These are phyloP conservation scores for Ogataea philodendri DNA, from an alignment of 805 yeast genomes.

Conservation along the genomic window DNA sequence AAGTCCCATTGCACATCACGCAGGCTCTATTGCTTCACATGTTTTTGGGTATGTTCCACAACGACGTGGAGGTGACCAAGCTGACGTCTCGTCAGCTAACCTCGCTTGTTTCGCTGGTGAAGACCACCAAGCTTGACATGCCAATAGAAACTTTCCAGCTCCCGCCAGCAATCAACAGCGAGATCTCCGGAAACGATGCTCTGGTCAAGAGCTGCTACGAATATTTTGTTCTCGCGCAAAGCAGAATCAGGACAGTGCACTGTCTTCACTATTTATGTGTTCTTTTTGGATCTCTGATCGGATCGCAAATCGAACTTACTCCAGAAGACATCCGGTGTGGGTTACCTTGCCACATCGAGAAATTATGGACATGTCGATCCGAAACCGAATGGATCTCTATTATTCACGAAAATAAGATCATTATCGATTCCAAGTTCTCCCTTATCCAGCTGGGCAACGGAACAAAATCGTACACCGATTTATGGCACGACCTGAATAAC, in stretches of 20 bases:
- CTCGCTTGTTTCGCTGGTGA: slow-evolving; percentile 52
- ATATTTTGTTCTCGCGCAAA: slow-evolving; percentile 53
- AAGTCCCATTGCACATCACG: slow-evolving; percentile 54
- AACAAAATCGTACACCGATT: slow-evolving; percentile 48
- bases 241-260: slow-evolving; percentile 53
- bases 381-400: slow-evolving; percentile 50
- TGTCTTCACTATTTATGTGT: slow-evolving; percentile 50
- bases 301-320: slow-evolving; percentile 39
- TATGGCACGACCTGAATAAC: slow-evolving; percentile 48
- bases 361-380: slow-evolving; percentile 55
- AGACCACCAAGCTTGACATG: slow-evolving; percentile 49
- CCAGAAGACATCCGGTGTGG: slow-evolving; percentile 57
- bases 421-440: slow-evolving; percentile 51
- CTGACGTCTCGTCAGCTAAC: slow-evolving; percentile 51
- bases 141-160: slow-evolving; percentile 46
- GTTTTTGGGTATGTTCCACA: slow-evolving; percentile 54
- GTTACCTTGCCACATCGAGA: slow-evolving; percentile 57
- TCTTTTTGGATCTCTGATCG: slow-evolving; percentile 45
- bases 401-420: slow-evolving; percentile 37
- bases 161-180: slow-evolving; percentile 39
- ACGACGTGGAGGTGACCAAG: slow-evolving; percentile 49
- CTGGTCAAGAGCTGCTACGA: slow-evolving; percentile 42
- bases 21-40: slow-evolving; percentile 56
- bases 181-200: slow-evolving; percentile 12
- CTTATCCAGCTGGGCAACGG: slow-evolving; percentile 58